These are phyloP conservation scores for Lycium ferocissimum DNA, from an alignment of 257 asterid genomes.

Conservation along the genomic window DNA sequence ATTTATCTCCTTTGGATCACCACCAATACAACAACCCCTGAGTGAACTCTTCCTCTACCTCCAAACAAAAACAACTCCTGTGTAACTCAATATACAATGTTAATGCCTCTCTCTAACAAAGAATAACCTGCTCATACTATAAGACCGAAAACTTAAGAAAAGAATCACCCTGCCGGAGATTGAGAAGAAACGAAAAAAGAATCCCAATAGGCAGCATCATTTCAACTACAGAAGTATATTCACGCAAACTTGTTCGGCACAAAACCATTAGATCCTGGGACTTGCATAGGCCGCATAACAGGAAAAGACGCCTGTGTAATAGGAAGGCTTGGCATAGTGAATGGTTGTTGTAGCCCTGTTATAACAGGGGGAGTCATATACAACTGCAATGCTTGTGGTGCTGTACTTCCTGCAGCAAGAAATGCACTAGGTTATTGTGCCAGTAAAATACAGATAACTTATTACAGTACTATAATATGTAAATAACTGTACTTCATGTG, in stretches of 20 bases:
- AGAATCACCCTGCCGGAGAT: constrained; percentile 30
- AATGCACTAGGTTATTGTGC: background rate
- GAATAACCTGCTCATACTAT: constrained; percentile 22
- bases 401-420: constrained; percentile 56
- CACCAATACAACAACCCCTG: background rate
- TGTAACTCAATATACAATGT: constrained; percentile 35
- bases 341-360: constrained; percentile 56
- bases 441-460: background rate
- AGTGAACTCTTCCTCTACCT: constrained; percentile 22
- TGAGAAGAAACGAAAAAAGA: constrained; percentile 24
- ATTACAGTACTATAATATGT: background rate
- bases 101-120: constrained; percentile 35
- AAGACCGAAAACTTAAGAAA: background rate
- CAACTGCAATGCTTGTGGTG: constrained; percentile 65
- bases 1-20: constrained; percentile 15
- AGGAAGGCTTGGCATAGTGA: constrained; percentile 59
- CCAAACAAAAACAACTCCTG: constrained; percentile 15
- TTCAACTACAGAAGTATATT: constrained; percentile 23
- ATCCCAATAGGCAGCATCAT: constrained; percentile 32
- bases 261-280: constrained; percentile 60
- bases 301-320: constrained; percentile 59
- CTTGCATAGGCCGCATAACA: constrained; percentile 52
- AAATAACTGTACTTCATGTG: background rate
- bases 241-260: constrained; percentile 57
- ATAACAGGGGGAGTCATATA: constrained; percentile 60